Conservation (phyloP, 1,284 basidiomycete species). For the Somion occarium region DNA sequence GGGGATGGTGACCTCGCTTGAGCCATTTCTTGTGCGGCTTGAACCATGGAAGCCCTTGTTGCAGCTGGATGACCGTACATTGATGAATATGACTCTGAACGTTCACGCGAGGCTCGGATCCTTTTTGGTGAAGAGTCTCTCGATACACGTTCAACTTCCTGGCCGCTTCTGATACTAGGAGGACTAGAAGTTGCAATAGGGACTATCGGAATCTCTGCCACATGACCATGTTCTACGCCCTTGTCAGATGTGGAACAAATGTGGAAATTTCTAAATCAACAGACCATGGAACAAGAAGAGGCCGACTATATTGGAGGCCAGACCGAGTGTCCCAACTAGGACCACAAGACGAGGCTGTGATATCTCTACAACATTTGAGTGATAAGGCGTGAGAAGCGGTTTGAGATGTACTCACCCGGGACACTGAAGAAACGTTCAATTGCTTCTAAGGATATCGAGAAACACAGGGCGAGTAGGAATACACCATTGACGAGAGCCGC, state of each 20-base stretch:
- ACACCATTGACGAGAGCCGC: slow-evolving; percentile 95
- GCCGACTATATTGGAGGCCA: slow-evolving; percentile 91
- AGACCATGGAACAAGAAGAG: slow-evolving; percentile 93
- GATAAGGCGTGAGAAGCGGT: neutral
- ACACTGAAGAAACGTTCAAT: slow-evolving; percentile 85
- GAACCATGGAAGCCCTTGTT: slow-evolving; percentile 84
- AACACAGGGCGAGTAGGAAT: slow-evolving; percentile 93
- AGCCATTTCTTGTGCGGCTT: slow-evolving; percentile 82
- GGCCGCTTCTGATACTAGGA: slow-evolving; percentile 21
- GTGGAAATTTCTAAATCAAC: slow-evolving; percentile 23
- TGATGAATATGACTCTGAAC: slow-evolving; percentile 52
- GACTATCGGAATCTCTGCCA: slow-evolving; percentile 26
- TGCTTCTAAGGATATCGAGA: slow-evolving; percentile 93
- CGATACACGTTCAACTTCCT: slow-evolving; percentile 18
- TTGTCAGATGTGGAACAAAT: neutral
- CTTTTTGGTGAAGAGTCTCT: slow-evolving; percentile 13
- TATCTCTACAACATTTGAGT: slow-evolving; percentile 75
- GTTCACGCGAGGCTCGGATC: slow-evolving; percentile 26
- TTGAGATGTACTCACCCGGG: slow-evolving; percentile 62
- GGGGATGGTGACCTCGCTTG: slow-evolving; percentile 49
- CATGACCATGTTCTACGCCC: slow-evolving; percentile 67
- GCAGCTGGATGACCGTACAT: slow-evolving; percentile 82
- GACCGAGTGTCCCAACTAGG: slow-evolving; percentile 85
- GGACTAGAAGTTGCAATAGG: slow-evolving; percentile 14
- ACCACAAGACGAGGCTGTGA: slow-evolving; percentile 86